Evolutionary conservation across 768 basidiomycete genomes (phyloP).

Genomic region (Favolaschia claudopus): DNA sequence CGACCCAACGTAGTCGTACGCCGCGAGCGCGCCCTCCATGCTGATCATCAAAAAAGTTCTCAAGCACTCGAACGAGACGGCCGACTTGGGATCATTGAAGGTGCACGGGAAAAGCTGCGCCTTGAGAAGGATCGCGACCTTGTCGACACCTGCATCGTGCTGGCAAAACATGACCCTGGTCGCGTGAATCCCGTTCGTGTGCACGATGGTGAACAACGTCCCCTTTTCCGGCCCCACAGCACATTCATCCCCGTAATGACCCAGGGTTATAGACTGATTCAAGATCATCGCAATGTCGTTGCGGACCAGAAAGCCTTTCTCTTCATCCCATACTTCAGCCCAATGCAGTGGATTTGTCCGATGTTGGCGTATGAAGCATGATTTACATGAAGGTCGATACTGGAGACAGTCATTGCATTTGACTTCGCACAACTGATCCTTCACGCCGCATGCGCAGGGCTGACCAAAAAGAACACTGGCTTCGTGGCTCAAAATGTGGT

Average conservation of each 20-base stretch:
- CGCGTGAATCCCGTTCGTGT: background rate
- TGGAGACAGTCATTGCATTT: background rate
- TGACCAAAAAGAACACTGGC: background rate
- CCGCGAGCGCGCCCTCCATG: background rate
- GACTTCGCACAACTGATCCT: background rate
- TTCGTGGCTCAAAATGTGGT: too few relatives aligned
- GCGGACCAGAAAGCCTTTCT: background rate
- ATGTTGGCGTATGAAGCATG: background rate
- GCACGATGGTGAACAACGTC: background rate
- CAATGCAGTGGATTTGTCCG: background rate
- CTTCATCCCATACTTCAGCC: background rate
- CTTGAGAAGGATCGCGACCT: background rate
- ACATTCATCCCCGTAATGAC: background rate
- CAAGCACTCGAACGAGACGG: too few relatives aligned
- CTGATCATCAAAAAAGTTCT: constrained; percentile 6
- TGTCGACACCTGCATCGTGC: background rate
- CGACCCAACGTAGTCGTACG: background rate
- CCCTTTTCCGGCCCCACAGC: background rate
- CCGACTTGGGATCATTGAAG: background rate
- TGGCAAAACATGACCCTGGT: background rate
- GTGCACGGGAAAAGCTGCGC: too few relatives aligned
- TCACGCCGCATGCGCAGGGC: background rate
- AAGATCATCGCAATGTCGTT: background rate
- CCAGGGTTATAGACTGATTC: background rate
- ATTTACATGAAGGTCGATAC: background rate